phyloP scores from a whole-genome alignment of 2,329 filamentous ascomycete genomes.

The Phoma sp. region DNA sequence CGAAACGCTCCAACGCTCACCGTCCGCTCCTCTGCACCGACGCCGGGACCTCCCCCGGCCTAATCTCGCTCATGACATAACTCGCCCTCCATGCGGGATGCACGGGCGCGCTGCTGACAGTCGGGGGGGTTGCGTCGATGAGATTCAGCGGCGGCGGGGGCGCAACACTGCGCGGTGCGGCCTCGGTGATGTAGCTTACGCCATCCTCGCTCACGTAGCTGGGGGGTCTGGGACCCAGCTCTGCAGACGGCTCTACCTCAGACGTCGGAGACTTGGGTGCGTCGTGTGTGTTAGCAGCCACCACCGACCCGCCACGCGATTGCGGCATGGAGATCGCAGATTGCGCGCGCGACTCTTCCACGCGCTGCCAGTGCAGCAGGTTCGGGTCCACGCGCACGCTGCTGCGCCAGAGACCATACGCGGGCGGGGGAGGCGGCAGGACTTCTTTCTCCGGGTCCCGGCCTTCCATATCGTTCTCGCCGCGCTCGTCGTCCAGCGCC shows the following conservation, averaged over 20 bases:
- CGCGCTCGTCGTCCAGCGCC: constrained; percentile 60
- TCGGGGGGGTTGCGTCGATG: too few species aligned
- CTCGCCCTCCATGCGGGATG: constrained; percentile 48
- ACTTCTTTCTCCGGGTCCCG: constrained; percentile 28
- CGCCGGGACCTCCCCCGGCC: constrained; percentile 22
- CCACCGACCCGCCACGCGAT: not conserved
- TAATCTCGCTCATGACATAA: constrained; percentile 37
- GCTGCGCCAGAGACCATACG: constrained; percentile 83
- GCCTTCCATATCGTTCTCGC: not conserved
- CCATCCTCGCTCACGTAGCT: constrained; percentile 80
- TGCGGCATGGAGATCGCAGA: constrained; percentile 7
- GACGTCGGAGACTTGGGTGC: not conserved
- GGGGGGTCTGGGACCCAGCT: constrained; percentile 62
- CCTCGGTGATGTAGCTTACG: constrained; percentile 73
- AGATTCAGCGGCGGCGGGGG: constrained; percentile 6
- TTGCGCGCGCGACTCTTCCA: constrained; percentile 20
- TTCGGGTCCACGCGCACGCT: constrained; percentile 83
- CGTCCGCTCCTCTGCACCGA: too few species aligned
- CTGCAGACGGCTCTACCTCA: not conserved
- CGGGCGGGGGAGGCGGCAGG: constrained; percentile 65
- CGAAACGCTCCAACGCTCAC: too few species aligned
- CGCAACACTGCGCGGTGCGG: constrained; percentile 52
- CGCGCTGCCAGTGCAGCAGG: constrained; percentile 79
- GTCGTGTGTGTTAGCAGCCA: not conserved
- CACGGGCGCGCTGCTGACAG: constrained; percentile 4